phyloP scores from a whole-genome alignment of 2,329 filamentous ascomycete species.

The Fusarium tuaranense region DNA sequence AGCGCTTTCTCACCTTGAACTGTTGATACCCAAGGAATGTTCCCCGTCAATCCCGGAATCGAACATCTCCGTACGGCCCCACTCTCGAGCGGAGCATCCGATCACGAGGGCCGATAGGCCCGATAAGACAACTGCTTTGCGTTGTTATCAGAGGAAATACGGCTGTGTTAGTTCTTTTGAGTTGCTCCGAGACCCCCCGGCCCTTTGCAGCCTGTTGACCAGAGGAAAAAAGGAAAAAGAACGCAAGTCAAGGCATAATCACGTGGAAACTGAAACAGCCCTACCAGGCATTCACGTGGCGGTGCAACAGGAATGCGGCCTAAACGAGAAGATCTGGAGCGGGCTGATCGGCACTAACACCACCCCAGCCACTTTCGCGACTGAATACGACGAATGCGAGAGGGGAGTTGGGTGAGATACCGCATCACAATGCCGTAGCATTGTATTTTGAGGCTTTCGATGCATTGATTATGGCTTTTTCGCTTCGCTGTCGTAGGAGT shows the following conservation, averaged over 20 bases:
- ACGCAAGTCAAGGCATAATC: slow-evolving; percentile 4
- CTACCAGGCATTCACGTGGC: slow-evolving; percentile 6
- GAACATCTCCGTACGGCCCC: slow-evolving; percentile 1
- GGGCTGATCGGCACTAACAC: not conserved
- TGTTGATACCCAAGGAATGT: not conserved
- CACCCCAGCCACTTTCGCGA: slow-evolving; percentile 1
- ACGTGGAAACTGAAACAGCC: slow-evolving; percentile 9
- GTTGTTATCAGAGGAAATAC: not conserved
- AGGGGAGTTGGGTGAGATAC: slow-evolving; percentile 2
- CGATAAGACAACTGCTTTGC: not conserved
- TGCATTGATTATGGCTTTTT: slow-evolving; percentile 2
- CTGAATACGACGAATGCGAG: slow-evolving; percentile 40
- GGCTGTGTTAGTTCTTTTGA: too few species aligned
- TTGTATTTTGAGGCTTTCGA: not conserved
- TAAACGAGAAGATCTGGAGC: not conserved
- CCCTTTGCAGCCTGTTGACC: too few species aligned
- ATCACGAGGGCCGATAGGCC: not conserved
- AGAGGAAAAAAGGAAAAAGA: not conserved
- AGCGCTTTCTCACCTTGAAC: not conserved
- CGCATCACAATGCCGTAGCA: not conserved
- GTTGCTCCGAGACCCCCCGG: too few species aligned
- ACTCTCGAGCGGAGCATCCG: not conserved
- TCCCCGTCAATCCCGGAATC: not conserved
- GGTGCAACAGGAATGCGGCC: too few species aligned
- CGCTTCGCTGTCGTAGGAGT: not conserved